phyloP scores from a whole-genome alignment of 2,329 filamentous ascomycete genomes.

The Immersiporthe knoxdaviesiana region DNA sequence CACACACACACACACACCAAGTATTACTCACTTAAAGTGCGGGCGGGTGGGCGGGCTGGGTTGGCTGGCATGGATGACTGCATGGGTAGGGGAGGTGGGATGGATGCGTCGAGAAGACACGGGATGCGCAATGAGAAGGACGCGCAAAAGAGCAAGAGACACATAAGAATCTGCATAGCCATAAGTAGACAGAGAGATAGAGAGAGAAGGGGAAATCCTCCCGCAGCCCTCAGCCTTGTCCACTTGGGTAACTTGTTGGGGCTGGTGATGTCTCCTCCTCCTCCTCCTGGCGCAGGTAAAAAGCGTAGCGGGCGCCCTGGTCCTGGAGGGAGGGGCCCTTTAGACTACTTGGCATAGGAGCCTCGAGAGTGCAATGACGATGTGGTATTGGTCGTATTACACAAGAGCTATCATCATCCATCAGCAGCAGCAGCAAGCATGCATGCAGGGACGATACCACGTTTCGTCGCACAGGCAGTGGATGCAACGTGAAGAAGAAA shows the following conservation, averaged over 20 bases:
- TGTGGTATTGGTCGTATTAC: neutral
- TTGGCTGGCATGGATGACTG: neutral
- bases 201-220: neutral
- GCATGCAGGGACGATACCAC: constrained; percentile 2
- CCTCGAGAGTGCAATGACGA: neutral
- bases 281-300: neutral
- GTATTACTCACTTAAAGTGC: neutral
- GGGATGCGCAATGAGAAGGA: neutral
- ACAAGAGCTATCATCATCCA: neutral
- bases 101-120: too few species aligned
- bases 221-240: constrained; percentile 16
- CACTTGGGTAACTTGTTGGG: neutral
- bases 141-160: neutral
- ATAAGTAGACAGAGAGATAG: neutral
- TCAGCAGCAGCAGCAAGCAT: too few species aligned
- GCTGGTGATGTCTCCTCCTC: neutral
- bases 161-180: too few species aligned
- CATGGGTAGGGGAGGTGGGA: neutral
- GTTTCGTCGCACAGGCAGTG: neutral
- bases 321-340: neutral
- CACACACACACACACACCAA: neutral
- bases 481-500: neutral
- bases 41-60: too few species aligned
- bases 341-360: neutral
- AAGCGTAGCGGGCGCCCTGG: neutral